These are phyloP conservation scores for Xylariales sp. DNA, from an alignment of 2,329 filamentous ascomycete species.

Conservation along the genomic window DNA sequence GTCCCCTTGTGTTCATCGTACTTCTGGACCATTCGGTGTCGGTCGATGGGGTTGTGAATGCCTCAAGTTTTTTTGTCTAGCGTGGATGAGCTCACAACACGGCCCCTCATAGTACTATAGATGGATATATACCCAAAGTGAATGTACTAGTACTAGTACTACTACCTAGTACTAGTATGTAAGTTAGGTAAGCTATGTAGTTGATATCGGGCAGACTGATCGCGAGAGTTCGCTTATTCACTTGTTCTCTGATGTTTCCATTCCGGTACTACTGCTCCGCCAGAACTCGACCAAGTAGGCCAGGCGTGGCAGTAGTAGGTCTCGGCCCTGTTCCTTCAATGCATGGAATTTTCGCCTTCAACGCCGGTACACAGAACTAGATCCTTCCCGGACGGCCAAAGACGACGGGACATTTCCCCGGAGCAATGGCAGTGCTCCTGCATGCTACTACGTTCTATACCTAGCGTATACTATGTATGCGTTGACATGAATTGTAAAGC, in stretches of 20 bases:
- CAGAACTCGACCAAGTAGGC: too few species aligned
- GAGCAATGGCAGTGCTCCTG: constrained; percentile 9
- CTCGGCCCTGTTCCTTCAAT: constrained; percentile 2
- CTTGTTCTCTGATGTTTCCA: constrained; percentile 4
- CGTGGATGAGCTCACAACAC: neutral
- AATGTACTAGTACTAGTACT: too few species aligned
- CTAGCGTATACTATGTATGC: neutral
- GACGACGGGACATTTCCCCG: constrained; percentile 19
- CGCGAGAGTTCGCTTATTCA: too few species aligned
- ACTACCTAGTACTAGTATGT: too few species aligned
- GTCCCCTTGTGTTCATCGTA: neutral
- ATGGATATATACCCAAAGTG: too few species aligned
- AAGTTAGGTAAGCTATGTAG: neutral
- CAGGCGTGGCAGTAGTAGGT: neutral
- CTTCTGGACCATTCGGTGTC: neutral
- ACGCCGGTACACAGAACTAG: neutral
- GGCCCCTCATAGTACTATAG: too few species aligned
- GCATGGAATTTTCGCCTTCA: constrained; percentile 16
- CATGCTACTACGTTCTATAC: too few species aligned
- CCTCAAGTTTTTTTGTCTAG: neutral
- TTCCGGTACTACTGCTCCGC: neutral
- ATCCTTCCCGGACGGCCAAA: neutral
- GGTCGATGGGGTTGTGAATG: neutral
- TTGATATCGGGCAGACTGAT: neutral
- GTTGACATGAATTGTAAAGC: constrained; percentile 18